Conservation (phyloP, 805 yeast genomes). For the Blastobotrys americana region DNA sequence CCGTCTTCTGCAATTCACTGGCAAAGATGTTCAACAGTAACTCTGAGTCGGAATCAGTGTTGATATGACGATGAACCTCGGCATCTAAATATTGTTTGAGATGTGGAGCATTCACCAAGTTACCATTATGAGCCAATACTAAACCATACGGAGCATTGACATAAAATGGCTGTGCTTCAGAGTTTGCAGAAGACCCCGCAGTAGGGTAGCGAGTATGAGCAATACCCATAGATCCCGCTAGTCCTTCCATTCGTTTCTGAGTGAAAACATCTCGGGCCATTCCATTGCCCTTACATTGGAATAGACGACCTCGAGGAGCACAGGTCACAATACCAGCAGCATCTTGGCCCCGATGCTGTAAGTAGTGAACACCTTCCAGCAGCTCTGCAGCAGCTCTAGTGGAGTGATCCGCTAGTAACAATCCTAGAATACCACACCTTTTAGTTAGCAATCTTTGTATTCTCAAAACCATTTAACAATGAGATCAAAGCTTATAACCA, state of each 20-base stretch:
- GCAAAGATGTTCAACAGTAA: constrained; percentile 85
- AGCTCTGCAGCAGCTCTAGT: constrained; percentile 79
- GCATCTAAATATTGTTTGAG: constrained; percentile 79
- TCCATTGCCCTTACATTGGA: constrained; percentile 98
- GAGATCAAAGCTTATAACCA: not conserved
- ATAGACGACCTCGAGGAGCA: constrained; percentile 85
- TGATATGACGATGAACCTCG: constrained; percentile 91
- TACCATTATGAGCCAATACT: constrained; percentile 87
- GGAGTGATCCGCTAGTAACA: constrained; percentile 69
- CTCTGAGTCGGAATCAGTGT: constrained; percentile 95
- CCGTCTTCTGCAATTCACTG: constrained; percentile 79
- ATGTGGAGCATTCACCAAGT: constrained; percentile 78
- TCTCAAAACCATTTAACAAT: not conserved
- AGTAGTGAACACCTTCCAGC: constrained; percentile 83
- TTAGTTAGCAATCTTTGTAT: constrained; percentile 2
- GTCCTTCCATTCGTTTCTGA: constrained; percentile 62
- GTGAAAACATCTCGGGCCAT: constrained; percentile 98
- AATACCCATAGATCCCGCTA: constrained; percentile 91
- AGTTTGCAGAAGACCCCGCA: constrained; percentile 90
- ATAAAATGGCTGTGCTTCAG: constrained; percentile 98
- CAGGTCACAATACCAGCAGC: constrained; percentile 99
- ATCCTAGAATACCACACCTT: constrained; percentile 97
- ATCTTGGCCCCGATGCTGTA: constrained; percentile 98
- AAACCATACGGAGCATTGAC: constrained; percentile 97
- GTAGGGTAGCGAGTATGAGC: constrained; percentile 95